These are phyloP conservation scores for Jaapia argillacea DNA, from an alignment of 768 basidiomycete species.

Conservation along the genomic window DNA sequence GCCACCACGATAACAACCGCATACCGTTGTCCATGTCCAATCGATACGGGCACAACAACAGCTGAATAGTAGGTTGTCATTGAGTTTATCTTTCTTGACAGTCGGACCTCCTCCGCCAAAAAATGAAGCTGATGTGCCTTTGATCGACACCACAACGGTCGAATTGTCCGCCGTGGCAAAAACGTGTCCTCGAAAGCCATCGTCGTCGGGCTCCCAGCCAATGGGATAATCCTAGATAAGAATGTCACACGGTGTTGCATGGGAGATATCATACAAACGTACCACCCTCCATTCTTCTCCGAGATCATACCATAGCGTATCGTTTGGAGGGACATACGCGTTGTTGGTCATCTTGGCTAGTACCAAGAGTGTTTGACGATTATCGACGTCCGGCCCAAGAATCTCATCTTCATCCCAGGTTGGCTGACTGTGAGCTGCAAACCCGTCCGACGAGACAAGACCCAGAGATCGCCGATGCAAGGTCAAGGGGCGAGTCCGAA, in stretches of 20 bases:
- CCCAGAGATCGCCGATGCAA: too few relatives aligned
- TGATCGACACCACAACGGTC: conserved; percentile 82
- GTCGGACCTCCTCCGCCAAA: conserved; percentile 77
- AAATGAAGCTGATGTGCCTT: conserved; percentile 79
- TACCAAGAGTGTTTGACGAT: conserved; percentile 61
- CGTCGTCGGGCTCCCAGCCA: conserved; percentile 85
- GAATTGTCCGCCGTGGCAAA: conserved; percentile 78
- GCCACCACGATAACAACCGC: conserved; percentile 74
- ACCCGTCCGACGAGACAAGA: too few relatives aligned
- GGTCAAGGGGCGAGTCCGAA: conserved; percentile 32
- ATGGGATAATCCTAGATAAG: conserved; percentile 61
- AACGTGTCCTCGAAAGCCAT: conserved; percentile 87
- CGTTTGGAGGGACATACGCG: conserved; percentile 63
- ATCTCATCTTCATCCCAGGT: conserved; percentile 77
- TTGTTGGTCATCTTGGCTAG: conserved; percentile 96
- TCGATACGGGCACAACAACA: conserved; percentile 92
- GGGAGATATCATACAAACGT: conserved; percentile 11
- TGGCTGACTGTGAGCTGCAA: conserved; percentile 31
- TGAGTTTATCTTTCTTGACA: conserved; percentile 83
- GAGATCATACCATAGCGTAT: conserved; percentile 71
- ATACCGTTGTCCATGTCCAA: conserved; percentile 92
- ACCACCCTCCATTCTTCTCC: conserved; percentile 54
- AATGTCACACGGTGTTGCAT: not conserved
- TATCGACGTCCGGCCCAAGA: conserved; percentile 65
- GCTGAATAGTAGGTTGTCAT: conserved; percentile 88